Conservation (phyloP, 192 early-diverging fungal species). For the Coemansia sp. region DNA sequence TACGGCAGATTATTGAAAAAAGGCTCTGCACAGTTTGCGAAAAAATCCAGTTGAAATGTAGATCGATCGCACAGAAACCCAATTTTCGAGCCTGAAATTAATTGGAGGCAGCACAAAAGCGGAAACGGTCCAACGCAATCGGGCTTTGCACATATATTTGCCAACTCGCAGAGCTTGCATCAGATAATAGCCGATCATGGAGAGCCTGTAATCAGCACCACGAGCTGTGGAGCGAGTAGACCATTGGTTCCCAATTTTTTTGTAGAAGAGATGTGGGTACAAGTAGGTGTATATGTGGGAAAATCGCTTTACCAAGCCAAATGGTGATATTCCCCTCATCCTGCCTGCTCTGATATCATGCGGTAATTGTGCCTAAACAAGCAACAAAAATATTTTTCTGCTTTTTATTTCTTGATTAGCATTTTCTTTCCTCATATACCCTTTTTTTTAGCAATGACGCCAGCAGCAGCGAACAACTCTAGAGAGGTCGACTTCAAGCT, state of each 20-base stretch:
- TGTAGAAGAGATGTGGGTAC: background rate
- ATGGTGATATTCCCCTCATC: background rate
- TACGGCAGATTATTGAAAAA: background rate
- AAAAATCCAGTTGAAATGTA: background rate
- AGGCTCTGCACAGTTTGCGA: background rate
- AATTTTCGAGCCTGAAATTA: background rate
- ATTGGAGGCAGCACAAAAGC: background rate
- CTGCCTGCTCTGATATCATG: background rate
- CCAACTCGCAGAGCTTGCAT: background rate
- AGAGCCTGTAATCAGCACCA: slow-evolving; percentile 3
- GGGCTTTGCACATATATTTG: background rate
- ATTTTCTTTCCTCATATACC: background rate
- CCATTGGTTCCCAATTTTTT: slow-evolving; percentile 3
- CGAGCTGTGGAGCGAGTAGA: background rate
- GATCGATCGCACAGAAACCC: background rate
- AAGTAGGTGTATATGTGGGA: background rate
- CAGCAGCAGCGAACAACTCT: slow-evolving; percentile 6
- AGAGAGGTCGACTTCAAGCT: slow-evolving; percentile 47
- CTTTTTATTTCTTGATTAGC: background rate
- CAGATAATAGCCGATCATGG: background rate
- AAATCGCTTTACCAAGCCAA: background rate
- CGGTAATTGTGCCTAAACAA: background rate
- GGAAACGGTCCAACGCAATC: background rate
- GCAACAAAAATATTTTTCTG: background rate
- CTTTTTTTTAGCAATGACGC: slow-evolving; percentile 14